Evolutionary conservation across 768 basidiomycete species (phyloP).

Genomic region (Boletus pseudopeckii): DNA sequence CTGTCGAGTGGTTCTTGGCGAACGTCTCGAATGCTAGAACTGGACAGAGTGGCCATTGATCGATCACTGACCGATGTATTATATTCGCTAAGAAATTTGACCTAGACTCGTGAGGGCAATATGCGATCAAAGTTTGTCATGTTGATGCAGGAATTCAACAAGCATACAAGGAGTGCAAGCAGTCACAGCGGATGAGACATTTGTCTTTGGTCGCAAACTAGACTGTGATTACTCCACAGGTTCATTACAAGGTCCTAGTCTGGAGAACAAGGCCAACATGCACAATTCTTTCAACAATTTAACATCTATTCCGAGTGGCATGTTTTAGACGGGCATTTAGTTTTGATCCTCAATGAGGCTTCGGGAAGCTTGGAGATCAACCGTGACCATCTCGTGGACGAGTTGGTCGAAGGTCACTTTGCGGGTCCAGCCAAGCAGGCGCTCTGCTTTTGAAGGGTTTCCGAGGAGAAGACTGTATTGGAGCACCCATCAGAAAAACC

Average conservation of each 20-base stretch:
- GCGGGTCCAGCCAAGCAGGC: slow-evolving; percentile 86
- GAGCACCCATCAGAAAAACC: not conserved
- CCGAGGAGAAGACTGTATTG: slow-evolving; percentile 70
- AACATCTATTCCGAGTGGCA: not conserved
- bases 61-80: slow-evolving; percentile 3
- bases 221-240: not conserved
- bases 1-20: slow-evolving; percentile 83
- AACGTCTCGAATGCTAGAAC: slow-evolving; percentile 75
- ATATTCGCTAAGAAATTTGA: not conserved
- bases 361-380: slow-evolving; percentile 70
- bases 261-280: not conserved
- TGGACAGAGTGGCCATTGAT: slow-evolving; percentile 34
- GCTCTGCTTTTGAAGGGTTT: slow-evolving; percentile 88
- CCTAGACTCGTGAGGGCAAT: not conserved
- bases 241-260: slow-evolving; percentile 3
- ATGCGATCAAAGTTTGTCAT: not conserved
- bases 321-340: slow-evolving; percentile 28
- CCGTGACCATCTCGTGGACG: slow-evolving; percentile 88
- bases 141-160: not conserved
- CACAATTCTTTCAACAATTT: not conserved
- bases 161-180: not conserved
- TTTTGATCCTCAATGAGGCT: slow-evolving; percentile 85
- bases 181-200: not conserved
- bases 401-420: slow-evolving; percentile 78
- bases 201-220: slow-evolving; percentile 2